These are phyloP conservation scores for Claviceps pazoutovae DNA, from an alignment of 2,329 filamentous ascomycete genomes.

Conservation along the genomic window DNA sequence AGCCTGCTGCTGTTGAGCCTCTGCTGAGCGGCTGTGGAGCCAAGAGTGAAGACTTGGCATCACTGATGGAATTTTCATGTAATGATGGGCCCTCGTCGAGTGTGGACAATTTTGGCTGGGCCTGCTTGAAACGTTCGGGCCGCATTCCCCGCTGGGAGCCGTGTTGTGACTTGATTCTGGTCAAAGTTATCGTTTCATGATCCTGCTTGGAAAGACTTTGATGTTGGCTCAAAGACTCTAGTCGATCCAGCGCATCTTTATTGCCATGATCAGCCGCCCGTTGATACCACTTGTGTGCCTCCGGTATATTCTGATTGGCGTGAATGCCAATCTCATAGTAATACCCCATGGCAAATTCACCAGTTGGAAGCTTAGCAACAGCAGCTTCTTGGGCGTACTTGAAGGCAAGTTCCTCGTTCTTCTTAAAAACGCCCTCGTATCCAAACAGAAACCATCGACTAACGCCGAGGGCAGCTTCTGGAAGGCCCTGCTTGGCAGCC, in stretches of 20 bases:
- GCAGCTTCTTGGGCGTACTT: constrained; percentile 83
- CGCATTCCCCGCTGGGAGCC: constrained; percentile 52
- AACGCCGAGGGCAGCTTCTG: constrained; percentile 88
- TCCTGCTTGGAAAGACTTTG: constrained; percentile 79
- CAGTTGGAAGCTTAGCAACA: constrained; percentile 65
- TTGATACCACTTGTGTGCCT: constrained; percentile 81
- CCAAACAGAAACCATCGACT: constrained; percentile 98
- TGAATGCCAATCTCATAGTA: constrained; percentile 95
- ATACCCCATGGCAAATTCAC: constrained; percentile 93
- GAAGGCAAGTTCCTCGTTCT: constrained; percentile 90
- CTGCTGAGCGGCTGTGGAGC: constrained; percentile 2
- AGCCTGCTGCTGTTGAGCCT: constrained; percentile 10
- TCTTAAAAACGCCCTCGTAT: constrained; percentile 80
- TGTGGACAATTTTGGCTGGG: constrained; percentile 31
- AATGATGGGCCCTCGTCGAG: constrained; percentile 27
- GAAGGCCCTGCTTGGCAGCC: constrained; percentile 79
- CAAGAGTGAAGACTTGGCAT: constrained; percentile 9
- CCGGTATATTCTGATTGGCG: constrained; percentile 66
- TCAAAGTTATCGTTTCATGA: constrained; percentile 83
- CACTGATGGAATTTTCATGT: constrained; percentile 14
- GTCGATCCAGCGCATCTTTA: constrained; percentile 66
- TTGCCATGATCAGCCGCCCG: constrained; percentile 84
- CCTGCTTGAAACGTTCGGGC: constrained; percentile 44
- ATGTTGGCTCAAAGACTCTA: constrained; percentile 72
- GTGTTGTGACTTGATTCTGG: constrained; percentile 70